A percentile compares a stretch with the other conserved stretches of the same genome.
Conservation (phyloP, 2,329 filamentous ascomycete species). For the Neofusicoccum cordaticola region DNA sequence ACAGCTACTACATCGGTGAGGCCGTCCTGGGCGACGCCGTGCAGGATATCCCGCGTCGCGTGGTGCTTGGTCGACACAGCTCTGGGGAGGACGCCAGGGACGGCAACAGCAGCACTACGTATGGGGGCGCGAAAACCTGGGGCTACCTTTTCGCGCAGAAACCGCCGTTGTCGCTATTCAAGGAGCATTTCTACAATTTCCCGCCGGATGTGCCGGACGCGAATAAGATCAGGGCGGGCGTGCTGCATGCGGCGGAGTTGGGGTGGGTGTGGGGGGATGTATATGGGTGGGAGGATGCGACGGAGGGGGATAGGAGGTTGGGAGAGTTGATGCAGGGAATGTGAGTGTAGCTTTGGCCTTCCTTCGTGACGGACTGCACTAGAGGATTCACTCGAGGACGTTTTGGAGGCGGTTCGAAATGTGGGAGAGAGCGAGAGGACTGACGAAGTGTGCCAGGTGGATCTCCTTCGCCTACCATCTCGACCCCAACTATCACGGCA, state of each 20-base stretch:
- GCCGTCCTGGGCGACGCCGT: background rate
- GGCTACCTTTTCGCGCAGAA: constrained; percentile 2
- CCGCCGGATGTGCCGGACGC: background rate
- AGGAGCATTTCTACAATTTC: background rate
- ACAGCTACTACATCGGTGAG: constrained; percentile 14
- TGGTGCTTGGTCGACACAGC: background rate
- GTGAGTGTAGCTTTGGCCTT: background rate
- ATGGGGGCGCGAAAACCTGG: background rate
- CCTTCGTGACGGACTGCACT: too few species aligned
- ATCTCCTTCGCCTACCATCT: constrained; percentile 1
- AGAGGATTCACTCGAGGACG: too few species aligned
- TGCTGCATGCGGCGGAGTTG: constrained; percentile 9
- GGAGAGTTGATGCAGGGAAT: background rate
- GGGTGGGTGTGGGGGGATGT: constrained; percentile 1
- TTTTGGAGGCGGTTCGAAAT: too few species aligned
- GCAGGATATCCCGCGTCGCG: background rate
- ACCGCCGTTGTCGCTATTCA: background rate
- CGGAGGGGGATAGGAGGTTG: background rate
- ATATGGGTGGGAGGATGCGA: background rate
- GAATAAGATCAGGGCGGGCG: background rate
- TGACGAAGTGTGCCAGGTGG: background rate
- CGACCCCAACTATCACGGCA: constrained; percentile 5
- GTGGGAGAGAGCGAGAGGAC: background rate
- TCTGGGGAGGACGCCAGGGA: background rate
- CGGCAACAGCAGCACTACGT: too few species aligned